Conservation (phyloP, 208 protist genomes). For the Leishmania major region DNA sequence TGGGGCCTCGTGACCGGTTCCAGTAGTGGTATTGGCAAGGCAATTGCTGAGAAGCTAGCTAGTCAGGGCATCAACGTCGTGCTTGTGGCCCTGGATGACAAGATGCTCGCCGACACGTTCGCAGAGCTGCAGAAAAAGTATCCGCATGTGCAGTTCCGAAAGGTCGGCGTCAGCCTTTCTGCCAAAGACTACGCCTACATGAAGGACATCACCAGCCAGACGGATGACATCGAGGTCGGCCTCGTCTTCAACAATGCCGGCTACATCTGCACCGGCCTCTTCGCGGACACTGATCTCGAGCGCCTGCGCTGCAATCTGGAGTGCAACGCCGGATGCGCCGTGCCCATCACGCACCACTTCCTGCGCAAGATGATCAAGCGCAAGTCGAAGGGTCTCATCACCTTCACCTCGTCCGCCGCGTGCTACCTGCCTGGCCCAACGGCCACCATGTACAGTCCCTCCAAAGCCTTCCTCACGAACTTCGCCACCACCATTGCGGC, state of each 20-base stretch:
- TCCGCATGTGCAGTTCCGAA: conserved; percentile 77
- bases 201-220: conserved; percentile 62
- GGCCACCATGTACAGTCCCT: conserved; percentile 88
- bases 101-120: conserved; percentile 81
- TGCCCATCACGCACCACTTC: conserved; percentile 92
- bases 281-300: conserved; percentile 84
- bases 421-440: conserved; percentile 88
- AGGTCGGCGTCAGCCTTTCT: conserved; percentile 89
- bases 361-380: conserved; percentile 86
- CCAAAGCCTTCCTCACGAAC: conserved; percentile 93
- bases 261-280: conserved; percentile 92
- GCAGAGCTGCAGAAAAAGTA: conserved; percentile 78
- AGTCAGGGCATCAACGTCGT: conserved; percentile 91
- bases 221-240: conserved; percentile 71
- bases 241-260: conserved; percentile 95
- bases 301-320: conserved; percentile 86
- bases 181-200: conserved; percentile 77
- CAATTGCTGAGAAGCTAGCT: conserved; percentile 93
- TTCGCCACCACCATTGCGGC: conserved; percentile 82
- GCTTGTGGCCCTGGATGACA: conserved; percentile 88
- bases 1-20: conserved; percentile 94
- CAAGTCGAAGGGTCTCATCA: conserved; percentile 78
- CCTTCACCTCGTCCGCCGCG: conserved; percentile 87
- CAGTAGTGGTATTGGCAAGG: conserved; percentile 96
- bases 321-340: conserved; percentile 87